These are phyloP conservation scores for Aspergillus cavernicola DNA, from an alignment of 495 filamentous ascomycete genomes.

Conservation along the genomic window DNA sequence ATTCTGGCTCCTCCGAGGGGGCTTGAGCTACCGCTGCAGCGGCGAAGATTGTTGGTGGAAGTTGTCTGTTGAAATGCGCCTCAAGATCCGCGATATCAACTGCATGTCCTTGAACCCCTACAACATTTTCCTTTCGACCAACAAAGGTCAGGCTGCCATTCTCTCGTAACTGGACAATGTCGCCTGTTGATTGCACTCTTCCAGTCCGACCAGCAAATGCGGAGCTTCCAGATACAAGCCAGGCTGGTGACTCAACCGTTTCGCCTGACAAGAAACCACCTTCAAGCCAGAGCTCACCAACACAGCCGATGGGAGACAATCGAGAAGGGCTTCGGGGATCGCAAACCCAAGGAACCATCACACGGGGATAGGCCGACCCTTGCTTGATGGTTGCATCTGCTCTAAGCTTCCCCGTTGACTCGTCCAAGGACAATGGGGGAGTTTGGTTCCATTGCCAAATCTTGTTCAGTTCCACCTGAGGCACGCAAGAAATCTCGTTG, in stretches of 20 bases:
- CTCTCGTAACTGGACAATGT: conserved; percentile 29
- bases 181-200: conserved; percentile 28
- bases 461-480: conserved; percentile 29
- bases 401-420: conserved; percentile 23
- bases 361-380: conserved; percentile 28
- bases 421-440: conserved; percentile 26
- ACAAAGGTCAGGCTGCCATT: conserved; percentile 30
- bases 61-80: conserved; percentile 23
- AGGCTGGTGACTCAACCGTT: conserved; percentile 26
- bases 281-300: conserved; percentile 35
- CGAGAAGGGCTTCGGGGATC: conserved; percentile 29
- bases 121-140: conserved; percentile 29
- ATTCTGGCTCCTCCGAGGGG: conserved; percentile 16
- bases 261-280: conserved; percentile 22
- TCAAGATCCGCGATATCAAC: conserved; percentile 34
- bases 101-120: conserved; percentile 32
- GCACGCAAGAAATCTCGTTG: conserved; percentile 34
- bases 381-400: conserved; percentile 24
- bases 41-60: conserved; percentile 25
- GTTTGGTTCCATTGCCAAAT: conserved; percentile 40
- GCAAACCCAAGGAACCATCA: conserved; percentile 32
- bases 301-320: conserved; percentile 30
- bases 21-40: conserved; percentile 24
- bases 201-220: conserved; percentile 23
- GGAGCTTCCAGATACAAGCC: conserved; percentile 34